Conservation (phyloP, 306 rosid species). For the Prinsepia uniflora region DNA sequence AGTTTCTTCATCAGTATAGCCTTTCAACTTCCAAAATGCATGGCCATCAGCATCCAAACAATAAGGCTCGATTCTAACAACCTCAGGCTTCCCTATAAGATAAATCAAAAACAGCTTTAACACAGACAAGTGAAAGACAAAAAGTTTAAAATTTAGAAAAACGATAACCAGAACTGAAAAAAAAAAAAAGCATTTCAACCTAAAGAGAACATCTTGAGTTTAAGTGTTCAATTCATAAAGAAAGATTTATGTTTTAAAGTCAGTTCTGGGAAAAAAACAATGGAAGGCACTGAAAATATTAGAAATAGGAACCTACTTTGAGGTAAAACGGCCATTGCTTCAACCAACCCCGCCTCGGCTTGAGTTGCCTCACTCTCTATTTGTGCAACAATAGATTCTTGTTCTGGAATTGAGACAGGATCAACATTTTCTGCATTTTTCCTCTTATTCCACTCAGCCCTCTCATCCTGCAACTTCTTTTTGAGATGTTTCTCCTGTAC, state of each 20-base stretch:
- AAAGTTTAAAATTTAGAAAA: neutral
- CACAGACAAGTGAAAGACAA: neutral
- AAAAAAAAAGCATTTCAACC: constrained; percentile 1
- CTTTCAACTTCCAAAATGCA: constrained; percentile 37
- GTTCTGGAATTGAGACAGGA: constrained; percentile 30
- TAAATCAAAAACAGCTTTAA: neutral
- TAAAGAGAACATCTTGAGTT: neutral
- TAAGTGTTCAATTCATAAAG: neutral
- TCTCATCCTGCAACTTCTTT: constrained; percentile 43
- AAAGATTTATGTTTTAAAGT: neutral
- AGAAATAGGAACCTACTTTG: constrained; percentile 40
- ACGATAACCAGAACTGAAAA: neutral
- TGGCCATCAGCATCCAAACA: constrained; percentile 40
- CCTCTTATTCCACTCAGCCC: constrained; percentile 39
- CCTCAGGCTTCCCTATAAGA: constrained; percentile 32
- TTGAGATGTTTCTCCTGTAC: constrained; percentile 37
- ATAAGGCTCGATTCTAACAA: constrained; percentile 36
- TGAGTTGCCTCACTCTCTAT: constrained; percentile 48
- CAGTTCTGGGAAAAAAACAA: neutral
- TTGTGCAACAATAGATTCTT: constrained; percentile 31
- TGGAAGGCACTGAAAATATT: neutral
- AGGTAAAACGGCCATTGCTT: constrained; percentile 35
- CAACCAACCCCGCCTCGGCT: constrained; percentile 50
- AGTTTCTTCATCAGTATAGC: constrained; percentile 23
- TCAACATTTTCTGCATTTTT: constrained; percentile 27